Conservation (phyloP, 2,329 filamentous ascomycete genomes). For the Parascedosporium putredinis region DNA sequence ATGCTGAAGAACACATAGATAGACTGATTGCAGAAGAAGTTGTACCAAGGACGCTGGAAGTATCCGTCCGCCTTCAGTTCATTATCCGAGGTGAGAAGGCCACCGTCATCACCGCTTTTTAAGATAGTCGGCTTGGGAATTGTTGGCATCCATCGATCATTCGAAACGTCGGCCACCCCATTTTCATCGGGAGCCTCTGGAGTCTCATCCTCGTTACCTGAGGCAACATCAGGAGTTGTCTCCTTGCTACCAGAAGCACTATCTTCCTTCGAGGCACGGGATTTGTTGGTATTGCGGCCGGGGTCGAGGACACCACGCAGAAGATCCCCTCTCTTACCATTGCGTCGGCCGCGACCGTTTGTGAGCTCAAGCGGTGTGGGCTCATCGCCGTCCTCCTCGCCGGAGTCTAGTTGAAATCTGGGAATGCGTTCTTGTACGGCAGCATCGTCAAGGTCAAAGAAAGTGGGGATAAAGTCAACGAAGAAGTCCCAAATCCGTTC, state of each 20-base stretch:
- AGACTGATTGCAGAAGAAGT: conserved; percentile 83
- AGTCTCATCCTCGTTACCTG: conserved; percentile 67
- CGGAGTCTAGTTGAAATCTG: conserved; percentile 59
- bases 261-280: conserved; percentile 66
- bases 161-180: conserved; percentile 49
- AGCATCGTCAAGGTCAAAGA: conserved; percentile 67
- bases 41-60: conserved; percentile 71
- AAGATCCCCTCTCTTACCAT: conserved; percentile 69
- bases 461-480: conserved; percentile 62
- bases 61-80: conserved; percentile 67
- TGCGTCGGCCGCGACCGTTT: conserved; percentile 57
- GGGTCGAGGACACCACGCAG: conserved; percentile 80
- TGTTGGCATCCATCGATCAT: conserved; percentile 55
- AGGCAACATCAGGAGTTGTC: conserved; percentile 75
- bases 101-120: conserved; percentile 38
- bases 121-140: conserved; percentile 46
- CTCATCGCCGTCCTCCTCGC: conserved; percentile 70
- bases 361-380: conserved; percentile 59
- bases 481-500: conserved; percentile 66
- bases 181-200: conserved; percentile 48
- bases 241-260: conserved; percentile 77
- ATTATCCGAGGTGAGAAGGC: conserved; percentile 44
- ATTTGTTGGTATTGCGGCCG: conserved; percentile 52
- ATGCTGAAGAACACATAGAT: conserved; percentile 93
- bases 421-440: conserved; percentile 55